Evolutionary conservation across 2,329 filamentous ascomycete species (phyloP).

Genomic region (Hypoxylon sp.): DNA sequence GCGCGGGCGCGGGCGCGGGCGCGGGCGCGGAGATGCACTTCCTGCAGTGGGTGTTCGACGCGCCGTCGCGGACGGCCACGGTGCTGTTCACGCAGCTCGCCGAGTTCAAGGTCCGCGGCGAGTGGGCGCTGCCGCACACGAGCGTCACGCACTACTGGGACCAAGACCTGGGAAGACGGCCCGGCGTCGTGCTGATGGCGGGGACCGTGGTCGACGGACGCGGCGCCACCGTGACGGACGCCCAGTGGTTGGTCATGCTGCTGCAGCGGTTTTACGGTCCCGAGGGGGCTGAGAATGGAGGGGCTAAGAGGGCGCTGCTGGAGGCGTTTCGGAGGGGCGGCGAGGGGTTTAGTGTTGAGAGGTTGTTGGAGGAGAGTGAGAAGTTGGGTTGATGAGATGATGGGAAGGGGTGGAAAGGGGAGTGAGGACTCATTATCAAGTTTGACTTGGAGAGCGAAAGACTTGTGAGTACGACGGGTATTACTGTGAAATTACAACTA

Average conservation of each 20-base stretch:
- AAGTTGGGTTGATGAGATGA: conserved; percentile 64
- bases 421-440: no score
- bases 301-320: conserved; percentile 74
- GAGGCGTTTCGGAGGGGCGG: conserved; percentile 86
- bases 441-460: background rate
- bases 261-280: conserved; percentile 90
- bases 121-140: conserved; percentile 91
- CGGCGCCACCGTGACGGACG: conserved; percentile 81
- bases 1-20: conserved; percentile 34
- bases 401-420: background rate
- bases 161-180: conserved; percentile 66
- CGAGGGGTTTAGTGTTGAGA: conserved; percentile 80
- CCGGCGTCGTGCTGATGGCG: conserved; percentile 85
- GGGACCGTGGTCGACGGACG: conserved; percentile 79
- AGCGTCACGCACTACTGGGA: conserved; percentile 93
- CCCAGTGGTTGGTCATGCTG: conserved; percentile 90
- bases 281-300: conserved; percentile 62
- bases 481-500: no score
- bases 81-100: conserved; percentile 94
- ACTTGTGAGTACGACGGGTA: no score
- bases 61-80: conserved; percentile 68
- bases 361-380: conserved; percentile 88
- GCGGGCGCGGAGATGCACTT: conserved; percentile 92
- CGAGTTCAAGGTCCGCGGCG: conserved; percentile 89
- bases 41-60: conserved; percentile 93